These are phyloP conservation scores for Meyerozyma smithsonii DNA, from an alignment of 1,139 yeast species.

Conservation along the genomic window DNA sequence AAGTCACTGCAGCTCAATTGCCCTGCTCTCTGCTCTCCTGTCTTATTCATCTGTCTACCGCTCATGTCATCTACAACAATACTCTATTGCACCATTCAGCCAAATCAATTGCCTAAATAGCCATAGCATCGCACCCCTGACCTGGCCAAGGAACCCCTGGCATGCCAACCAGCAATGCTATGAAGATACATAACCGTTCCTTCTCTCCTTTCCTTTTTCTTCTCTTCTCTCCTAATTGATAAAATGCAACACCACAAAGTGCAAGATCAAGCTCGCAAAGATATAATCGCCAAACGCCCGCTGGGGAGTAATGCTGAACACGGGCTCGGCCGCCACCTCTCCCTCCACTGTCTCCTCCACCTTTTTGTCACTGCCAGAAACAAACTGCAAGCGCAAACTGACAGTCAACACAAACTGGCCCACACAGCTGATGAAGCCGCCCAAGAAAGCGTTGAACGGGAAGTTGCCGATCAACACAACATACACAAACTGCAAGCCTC, in stretches of 20 bases:
- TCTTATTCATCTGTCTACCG: too few species aligned
- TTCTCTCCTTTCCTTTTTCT: conserved; percentile 3
- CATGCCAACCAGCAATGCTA: too few species aligned
- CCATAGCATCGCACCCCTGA: too few species aligned
- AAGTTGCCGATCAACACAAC: conserved; percentile 77
- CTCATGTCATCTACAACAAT: too few species aligned
- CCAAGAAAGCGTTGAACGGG: conserved; percentile 95
- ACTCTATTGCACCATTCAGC: too few species aligned
- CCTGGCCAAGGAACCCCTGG: too few species aligned
- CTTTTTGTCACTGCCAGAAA: conserved; percentile 3
- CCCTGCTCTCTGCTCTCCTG: too few species aligned
- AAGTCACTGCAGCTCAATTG: too few species aligned
- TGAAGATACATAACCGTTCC: too few species aligned
- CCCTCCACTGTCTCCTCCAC: conserved; percentile 6
- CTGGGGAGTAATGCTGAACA: conserved; percentile 53
- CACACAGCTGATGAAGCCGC: conserved; percentile 88
- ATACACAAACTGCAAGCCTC: conserved; percentile 73
- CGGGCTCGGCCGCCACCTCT: conserved; percentile 7
- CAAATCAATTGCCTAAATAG: too few species aligned
- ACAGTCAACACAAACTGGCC: conserved; percentile 92
- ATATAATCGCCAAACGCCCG: conserved; percentile 86
- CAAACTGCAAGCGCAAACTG: conserved; percentile 66
- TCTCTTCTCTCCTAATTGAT: conserved; percentile 52
- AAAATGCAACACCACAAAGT: conserved; percentile 86
- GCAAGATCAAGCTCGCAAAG: conserved; percentile 82